Evolutionary conservation across 305 asterid species (phyloP).

Genomic region (Ilex paraguariensis): DNA sequence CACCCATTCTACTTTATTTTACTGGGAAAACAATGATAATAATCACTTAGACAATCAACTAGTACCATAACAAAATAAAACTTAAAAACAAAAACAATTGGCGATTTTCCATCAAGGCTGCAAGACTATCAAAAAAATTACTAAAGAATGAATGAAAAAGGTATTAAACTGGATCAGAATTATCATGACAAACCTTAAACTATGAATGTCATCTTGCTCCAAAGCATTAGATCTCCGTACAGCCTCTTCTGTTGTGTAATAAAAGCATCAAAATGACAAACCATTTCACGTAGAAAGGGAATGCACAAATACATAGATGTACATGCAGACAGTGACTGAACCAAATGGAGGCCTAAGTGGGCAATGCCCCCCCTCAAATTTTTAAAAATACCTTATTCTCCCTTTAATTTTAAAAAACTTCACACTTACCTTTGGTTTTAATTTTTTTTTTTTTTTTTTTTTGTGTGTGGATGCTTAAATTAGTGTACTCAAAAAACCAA

Average conservation of each 20-base stretch:
- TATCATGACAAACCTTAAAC: constrained; percentile 55
- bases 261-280: constrained; percentile 16
- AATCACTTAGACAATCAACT: neutral
- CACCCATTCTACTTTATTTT: neutral
- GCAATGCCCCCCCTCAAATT: no score
- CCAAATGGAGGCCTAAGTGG: no score
- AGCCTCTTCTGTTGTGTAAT: constrained; percentile 62
- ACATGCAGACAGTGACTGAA: neutral
- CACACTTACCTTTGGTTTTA: no score
- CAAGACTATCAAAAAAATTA: constrained; percentile 2
- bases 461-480: no score
- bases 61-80: neutral
- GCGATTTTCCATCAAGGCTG: neutral
- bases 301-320: constrained; percentile 1
- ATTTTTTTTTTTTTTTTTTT: no score
- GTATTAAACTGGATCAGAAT: neutral
- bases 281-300: constrained; percentile 5
- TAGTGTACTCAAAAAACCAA: no score
- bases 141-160: neutral
- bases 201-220: constrained; percentile 59
- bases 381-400: no score
- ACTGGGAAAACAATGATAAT: neutral
- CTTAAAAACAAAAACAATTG: neutral
- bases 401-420: no score
- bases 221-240: constrained; percentile 68